A percentile compares a stretch with the other conserved stretches of the same genome.
Conservation (phyloP, 2,329 filamentous ascomycete genomes). For the Exophiala alcalophila region DNA sequence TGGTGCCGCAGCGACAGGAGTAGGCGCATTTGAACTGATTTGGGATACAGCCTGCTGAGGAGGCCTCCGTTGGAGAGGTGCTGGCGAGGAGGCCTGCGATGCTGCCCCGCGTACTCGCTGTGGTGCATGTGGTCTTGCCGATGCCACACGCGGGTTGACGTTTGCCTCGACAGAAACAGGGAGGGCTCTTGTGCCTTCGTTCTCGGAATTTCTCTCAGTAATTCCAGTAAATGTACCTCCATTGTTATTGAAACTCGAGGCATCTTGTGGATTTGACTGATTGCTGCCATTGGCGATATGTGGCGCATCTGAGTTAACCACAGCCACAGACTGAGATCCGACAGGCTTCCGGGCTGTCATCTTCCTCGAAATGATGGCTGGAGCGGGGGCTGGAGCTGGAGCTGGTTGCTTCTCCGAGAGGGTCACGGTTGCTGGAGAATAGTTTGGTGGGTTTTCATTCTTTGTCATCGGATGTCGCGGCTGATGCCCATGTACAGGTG, state of each 20-base stretch:
- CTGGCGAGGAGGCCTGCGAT: no score
- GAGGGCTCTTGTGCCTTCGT: no score
- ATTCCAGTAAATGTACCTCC: no score
- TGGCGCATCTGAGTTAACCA: no score
- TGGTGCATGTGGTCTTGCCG: no score
- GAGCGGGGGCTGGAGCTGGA: not conserved
- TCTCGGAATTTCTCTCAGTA: no score
- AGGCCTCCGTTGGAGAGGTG: not conserved
- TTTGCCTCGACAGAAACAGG: no score
- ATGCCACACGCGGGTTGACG: no score
- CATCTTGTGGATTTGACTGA: no score
- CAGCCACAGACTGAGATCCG: not conserved
- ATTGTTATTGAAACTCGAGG: no score
- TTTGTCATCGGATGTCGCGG: not conserved
- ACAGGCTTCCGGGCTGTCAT: not conserved
- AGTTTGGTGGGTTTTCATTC: not conserved
- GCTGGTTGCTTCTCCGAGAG: not conserved
- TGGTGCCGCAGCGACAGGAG: not conserved
- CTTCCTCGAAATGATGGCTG: not conserved
- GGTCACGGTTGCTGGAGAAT: not conserved
- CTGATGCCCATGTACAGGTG: conserved; percentile 1
- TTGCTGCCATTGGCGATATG: no score
- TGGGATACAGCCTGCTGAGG: not conserved
- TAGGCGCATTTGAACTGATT: not conserved
- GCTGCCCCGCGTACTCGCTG: no score